phyloP scores from a whole-genome alignment of 169 alveolate genomes.

The Plasmodium reichenowi region DNA sequence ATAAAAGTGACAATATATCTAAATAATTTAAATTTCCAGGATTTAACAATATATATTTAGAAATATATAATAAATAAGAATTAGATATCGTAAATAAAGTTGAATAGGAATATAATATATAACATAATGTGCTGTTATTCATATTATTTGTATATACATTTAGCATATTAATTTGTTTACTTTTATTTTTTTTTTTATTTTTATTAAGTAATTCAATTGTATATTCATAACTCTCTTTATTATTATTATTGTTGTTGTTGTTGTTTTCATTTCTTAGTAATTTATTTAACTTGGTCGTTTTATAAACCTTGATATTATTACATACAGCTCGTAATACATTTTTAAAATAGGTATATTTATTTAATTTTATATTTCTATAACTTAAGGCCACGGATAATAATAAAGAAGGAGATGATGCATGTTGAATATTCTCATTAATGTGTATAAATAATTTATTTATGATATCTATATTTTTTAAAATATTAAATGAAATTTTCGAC shows the following conservation, averaged over 20 bases:
- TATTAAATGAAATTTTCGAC: constrained; percentile 28
- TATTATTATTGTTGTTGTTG: neutral
- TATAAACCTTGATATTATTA: constrained; percentile 44
- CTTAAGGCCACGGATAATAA: constrained; percentile 44
- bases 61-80: constrained; percentile 28
- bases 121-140: constrained; percentile 42
- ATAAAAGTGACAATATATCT: constrained; percentile 47
- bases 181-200: constrained; percentile 4
- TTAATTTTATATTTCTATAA: constrained; percentile 31
- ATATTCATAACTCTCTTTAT: constrained; percentile 25
- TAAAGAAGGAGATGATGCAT: constrained; percentile 35
- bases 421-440: constrained; percentile 16
- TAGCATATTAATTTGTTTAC: constrained; percentile 28
- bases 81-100: constrained; percentile 24
- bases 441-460: constrained; percentile 18
- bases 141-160: constrained; percentile 39
- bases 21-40: constrained; percentile 11
- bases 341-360: constrained; percentile 57
- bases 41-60: constrained; percentile 53
- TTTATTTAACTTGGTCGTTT: constrained; percentile 23
- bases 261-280: constrained; percentile 8
- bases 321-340: constrained; percentile 42
- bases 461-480: constrained; percentile 37
- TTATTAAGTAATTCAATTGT: constrained; percentile 41
- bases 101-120: constrained; percentile 47